These are phyloP conservation scores for Penicillium lagena DNA, from an alignment of 495 filamentous ascomycete genomes.

Conservation along the genomic window DNA sequence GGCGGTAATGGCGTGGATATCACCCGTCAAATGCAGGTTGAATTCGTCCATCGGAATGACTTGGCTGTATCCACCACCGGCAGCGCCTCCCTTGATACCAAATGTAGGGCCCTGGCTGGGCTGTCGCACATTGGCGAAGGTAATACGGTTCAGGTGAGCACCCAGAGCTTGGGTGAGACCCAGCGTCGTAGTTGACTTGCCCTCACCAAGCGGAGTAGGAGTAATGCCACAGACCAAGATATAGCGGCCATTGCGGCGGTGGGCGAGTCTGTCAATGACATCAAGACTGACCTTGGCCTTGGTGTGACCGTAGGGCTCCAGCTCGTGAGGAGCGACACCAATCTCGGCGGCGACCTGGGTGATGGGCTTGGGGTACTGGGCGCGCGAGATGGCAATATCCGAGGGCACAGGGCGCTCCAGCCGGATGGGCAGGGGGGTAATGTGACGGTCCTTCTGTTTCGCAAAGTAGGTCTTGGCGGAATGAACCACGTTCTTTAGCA, in stretches of 20 bases:
- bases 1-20: conserved; percentile 95
- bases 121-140: conserved; percentile 94
- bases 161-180: conserved; percentile 92
- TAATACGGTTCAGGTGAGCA: conserved; percentile 77
- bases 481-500: conserved; percentile 88
- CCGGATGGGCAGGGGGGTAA: conserved; percentile 73
- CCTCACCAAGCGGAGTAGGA: conserved; percentile 94
- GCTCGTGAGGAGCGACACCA: conserved; percentile 75
- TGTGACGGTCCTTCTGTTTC: conserved; percentile 66
- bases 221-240: conserved; percentile 93
- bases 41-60: conserved; percentile 99
- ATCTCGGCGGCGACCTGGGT: conserved; percentile 77
- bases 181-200: conserved; percentile 98
- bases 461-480: conserved; percentile 77
- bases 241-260: conserved; percentile 84
- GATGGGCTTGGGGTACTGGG: conserved; percentile 85
- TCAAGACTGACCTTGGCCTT: conserved; percentile 90
- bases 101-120: conserved; percentile 97
- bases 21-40: conserved; percentile 94
- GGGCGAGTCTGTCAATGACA: conserved; percentile 73
- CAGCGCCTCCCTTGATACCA: conserved; percentile 96
- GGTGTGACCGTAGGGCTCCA: conserved; percentile 89
- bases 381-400: conserved; percentile 86
- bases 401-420: conserved; percentile 74
- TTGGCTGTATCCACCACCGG: conserved; percentile 95